phyloP scores from a whole-genome alignment of 441 rosid species.

The Euphorbia celastroides region DNA sequence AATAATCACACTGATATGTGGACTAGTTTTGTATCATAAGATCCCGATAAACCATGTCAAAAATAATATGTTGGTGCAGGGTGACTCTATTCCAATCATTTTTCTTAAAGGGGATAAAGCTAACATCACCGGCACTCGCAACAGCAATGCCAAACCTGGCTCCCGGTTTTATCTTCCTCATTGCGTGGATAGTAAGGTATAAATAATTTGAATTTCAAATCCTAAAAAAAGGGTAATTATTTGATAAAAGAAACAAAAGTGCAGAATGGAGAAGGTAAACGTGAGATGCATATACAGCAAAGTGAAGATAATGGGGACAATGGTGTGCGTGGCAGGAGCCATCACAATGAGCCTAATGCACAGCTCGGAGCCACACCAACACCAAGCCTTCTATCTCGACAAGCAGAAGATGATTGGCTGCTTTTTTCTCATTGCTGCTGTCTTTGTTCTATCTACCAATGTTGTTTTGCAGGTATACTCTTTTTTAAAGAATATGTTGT shows the following conservation, averaged over 20 bases:
- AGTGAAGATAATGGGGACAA: conserved; percentile 66
- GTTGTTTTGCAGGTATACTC: conserved; percentile 56
- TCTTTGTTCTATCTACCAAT: conserved; percentile 48
- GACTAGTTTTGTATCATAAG: no score
- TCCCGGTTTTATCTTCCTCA: conserved; percentile 72
- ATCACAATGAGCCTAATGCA: conserved; percentile 69
- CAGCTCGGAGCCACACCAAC: conserved; percentile 27
- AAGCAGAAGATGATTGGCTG: conserved; percentile 60
- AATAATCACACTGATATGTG: no score
- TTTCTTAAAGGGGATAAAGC: conserved; percentile 65
- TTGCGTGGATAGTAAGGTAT: conserved; percentile 71
- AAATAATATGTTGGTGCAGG: no score
- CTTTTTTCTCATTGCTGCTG: conserved; percentile 55
- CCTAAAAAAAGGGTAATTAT: no score
- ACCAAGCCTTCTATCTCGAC: conserved; percentile 25
- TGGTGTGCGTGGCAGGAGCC: conserved; percentile 69
- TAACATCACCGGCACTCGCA: conserved; percentile 79
- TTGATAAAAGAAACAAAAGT: neutral
- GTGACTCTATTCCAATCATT: conserved; percentile 68
- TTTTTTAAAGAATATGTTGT: neutral
- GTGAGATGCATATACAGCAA: conserved; percentile 62
- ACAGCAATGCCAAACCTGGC: conserved; percentile 96
- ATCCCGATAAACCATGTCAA: no score
- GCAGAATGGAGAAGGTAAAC: conserved; percentile 70
- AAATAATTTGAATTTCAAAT: no score